phyloP scores from a whole-genome alignment of 2,329 filamentous ascomycete genomes.

The Pseudogymnoascus sp. region DNA sequence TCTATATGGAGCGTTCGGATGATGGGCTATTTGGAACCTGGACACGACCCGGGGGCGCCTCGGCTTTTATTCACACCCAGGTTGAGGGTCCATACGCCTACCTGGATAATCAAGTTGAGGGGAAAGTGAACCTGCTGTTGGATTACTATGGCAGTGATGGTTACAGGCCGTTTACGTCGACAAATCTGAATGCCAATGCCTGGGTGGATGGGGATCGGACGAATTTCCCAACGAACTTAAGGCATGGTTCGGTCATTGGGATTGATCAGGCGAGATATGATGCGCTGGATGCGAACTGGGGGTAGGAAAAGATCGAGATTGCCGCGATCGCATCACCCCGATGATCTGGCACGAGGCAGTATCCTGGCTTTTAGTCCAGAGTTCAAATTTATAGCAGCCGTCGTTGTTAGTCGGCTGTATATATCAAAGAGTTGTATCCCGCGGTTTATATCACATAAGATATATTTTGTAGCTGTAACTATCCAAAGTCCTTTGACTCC shows the following conservation, averaged over 20 bases:
- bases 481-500: not conserved
- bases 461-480: not conserved
- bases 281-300: conserved; percentile 33
- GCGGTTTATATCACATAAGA: not conserved
- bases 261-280: conserved; percentile 36
- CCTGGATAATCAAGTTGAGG: conserved; percentile 33
- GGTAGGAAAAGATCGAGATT: conserved; percentile 12
- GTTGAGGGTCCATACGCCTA: conserved; percentile 39
- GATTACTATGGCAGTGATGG: conserved; percentile 41
- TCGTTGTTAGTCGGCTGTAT: not conserved
- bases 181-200: conserved; percentile 34
- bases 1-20: conserved; percentile 41
- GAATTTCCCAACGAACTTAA: conserved; percentile 38
- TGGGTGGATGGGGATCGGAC: conserved; percentile 37
- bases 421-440: not conserved
- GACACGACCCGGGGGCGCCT: conserved; percentile 38
- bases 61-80: conserved; percentile 33
- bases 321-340: not conserved
- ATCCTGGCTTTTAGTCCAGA: not conserved
- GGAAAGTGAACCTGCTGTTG: conserved; percentile 39
- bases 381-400: not conserved
- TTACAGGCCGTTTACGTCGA: conserved; percentile 41
- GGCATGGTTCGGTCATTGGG: conserved; percentile 44
- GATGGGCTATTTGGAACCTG: conserved; percentile 43
- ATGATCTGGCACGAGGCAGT: not conserved